phyloP scores from a whole-genome alignment of 371 early-diverging fungal genomes.

The Lichtheimia hyalospora region DNA sequence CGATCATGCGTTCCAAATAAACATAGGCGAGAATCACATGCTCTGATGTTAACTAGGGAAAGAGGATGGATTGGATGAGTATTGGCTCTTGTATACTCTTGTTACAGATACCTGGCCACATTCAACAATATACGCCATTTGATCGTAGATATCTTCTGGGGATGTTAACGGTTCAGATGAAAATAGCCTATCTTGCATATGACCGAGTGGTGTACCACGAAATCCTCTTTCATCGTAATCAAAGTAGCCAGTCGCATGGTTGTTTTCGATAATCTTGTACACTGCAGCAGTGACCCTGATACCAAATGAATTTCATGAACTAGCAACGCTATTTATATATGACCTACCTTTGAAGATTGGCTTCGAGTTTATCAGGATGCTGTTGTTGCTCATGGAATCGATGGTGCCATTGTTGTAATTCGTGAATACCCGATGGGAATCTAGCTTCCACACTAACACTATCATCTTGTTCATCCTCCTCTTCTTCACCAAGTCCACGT shows the following conservation, averaged over 20 bases:
- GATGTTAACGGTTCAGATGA: conserved; percentile 24
- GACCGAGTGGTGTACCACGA: conserved; percentile 17
- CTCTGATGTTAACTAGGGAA: conserved; percentile 59
- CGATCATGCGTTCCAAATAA: conserved; percentile 73
- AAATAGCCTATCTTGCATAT: conserved; percentile 9
- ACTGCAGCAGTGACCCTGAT: conserved; percentile 31
- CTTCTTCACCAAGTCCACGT: neutral
- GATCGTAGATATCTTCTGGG: conserved; percentile 38
- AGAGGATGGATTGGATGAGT: no score
- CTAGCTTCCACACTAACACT: neutral
- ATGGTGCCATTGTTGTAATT: conserved; percentile 6
- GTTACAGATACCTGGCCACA: conserved; percentile 49
- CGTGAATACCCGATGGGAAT: conserved; percentile 2
- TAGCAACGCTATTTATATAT: no score
- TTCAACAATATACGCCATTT: conserved; percentile 50
- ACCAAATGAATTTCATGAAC: neutral
- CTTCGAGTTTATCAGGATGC: conserved; percentile 21
- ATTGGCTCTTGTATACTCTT: no score
- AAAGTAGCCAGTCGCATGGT: conserved; percentile 28
- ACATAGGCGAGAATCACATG: conserved; percentile 73
- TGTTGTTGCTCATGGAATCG: conserved; percentile 11
- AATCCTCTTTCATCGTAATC: conserved; percentile 24
- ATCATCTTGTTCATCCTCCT: neutral
- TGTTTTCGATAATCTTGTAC: conserved; percentile 31
- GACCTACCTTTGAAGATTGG: conserved; percentile 28